Conservation (phyloP, 2,329 filamentous ascomycete species). For the Incumbomyces lentus region DNA sequence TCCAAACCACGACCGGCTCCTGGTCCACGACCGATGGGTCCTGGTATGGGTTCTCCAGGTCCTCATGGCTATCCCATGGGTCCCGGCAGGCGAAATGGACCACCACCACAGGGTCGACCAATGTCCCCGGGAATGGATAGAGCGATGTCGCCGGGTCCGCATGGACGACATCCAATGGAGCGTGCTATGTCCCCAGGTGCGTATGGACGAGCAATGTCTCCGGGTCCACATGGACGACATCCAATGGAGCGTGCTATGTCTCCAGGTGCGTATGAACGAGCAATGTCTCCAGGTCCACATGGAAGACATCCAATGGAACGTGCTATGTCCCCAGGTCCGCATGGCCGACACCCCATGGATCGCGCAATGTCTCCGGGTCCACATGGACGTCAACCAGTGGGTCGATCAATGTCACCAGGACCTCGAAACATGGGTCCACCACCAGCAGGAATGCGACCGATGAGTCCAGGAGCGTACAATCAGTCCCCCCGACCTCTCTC, state of each 20-base stretch:
- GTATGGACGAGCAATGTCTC: background rate
- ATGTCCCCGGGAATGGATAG: too few relatives aligned
- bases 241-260: slow-evolving; percentile 20
- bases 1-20: slow-evolving; percentile 66
- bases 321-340: background rate
- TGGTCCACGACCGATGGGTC: slow-evolving; percentile 24
- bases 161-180: too few relatives aligned
- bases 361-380: slow-evolving; percentile 19
- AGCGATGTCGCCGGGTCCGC: too few relatives aligned
- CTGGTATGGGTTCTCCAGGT: slow-evolving; percentile 23
- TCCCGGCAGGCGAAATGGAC: too few relatives aligned
- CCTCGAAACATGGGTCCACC: background rate
- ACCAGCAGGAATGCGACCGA: slow-evolving; percentile 7
- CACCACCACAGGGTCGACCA: too few relatives aligned
- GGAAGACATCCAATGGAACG: slow-evolving; percentile 8
- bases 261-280: slow-evolving; percentile 11
- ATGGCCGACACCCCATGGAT: slow-evolving; percentile 14
- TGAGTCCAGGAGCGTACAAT: slow-evolving; percentile 20
- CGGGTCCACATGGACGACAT: slow-evolving; percentile 2
- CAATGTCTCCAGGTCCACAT: background rate
- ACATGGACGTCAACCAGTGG: background rate
- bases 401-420: background rate
- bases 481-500: slow-evolving; percentile 35
- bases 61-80: too few relatives aligned
- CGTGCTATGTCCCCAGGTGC: slow-evolving; percentile 7